A percentile compares a stretch with the other conserved stretches of the same genome.
These are phyloP conservation scores for Stephania yunnanensis DNA, from an alignment of 164 flowering plant genomes.

Conservation along the genomic window DNA sequence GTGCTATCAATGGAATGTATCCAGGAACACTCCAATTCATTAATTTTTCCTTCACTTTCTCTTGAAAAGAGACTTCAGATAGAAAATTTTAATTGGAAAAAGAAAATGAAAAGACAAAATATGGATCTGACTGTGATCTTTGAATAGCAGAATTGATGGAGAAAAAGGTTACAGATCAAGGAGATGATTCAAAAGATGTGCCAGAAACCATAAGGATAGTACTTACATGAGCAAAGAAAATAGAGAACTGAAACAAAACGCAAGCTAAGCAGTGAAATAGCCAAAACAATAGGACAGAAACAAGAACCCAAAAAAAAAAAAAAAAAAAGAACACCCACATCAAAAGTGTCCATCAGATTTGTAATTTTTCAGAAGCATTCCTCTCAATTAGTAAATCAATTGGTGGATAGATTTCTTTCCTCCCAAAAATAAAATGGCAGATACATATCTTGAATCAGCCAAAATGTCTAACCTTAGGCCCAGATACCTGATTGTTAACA, in stretches of 20 bases:
- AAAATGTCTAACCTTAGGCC: constrained; percentile 59
- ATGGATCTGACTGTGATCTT: neutral
- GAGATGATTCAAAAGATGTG: neutral
- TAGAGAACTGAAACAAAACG: neutral
- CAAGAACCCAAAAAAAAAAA: constrained; percentile 1
- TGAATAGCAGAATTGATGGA: no score
- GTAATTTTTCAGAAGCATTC: neutral
- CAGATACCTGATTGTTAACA: constrained; percentile 42
- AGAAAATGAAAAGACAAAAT: neutral
- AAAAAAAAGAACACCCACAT: no score
- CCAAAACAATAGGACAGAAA: neutral
- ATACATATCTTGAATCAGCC: neutral
- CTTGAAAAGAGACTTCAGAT: neutral
- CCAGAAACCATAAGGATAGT: neutral
- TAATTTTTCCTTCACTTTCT: neutral
- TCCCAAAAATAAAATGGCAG: no score
- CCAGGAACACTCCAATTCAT: neutral
- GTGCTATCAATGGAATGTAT: neutral
- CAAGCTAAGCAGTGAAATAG: neutral
- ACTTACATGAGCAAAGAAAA: neutral
- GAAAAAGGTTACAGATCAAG: neutral
- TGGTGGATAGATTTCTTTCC: no score
- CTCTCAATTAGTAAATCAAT: neutral
- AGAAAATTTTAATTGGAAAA: neutral
- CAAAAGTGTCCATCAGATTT: neutral